phyloP scores from a whole-genome alignment of 495 filamentous ascomycete species.

The Filosporella fistucella region DNA sequence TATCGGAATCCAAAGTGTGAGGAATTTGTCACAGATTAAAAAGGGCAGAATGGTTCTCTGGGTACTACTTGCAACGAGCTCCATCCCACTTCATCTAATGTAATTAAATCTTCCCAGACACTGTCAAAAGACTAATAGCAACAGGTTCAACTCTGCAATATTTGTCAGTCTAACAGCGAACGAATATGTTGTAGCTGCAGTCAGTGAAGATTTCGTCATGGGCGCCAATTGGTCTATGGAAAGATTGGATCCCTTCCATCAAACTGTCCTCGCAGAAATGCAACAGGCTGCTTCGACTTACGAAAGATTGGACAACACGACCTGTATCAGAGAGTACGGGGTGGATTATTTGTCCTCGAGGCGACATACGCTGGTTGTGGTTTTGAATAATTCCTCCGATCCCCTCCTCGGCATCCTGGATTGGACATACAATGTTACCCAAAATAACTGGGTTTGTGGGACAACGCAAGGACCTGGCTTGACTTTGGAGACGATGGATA shows the following conservation, averaged over 20 bases:
- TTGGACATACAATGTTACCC: conserved; percentile 9
- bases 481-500: conserved; percentile 7
- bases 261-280: conserved; percentile 11
- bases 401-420: conserved; percentile 7
- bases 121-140: not conserved
- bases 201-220: conserved; percentile 29
- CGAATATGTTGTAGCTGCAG: conserved; percentile 33
- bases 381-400: conserved; percentile 2
- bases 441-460: conserved; percentile 12
- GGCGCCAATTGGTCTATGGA: conserved; percentile 18
- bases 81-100: conserved; percentile 28
- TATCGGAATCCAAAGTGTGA: conserved; percentile 35
- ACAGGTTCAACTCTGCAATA: conserved; percentile 28
- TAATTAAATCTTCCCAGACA: conserved; percentile 13
- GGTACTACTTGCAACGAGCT: conserved; percentile 23
- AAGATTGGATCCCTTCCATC: not conserved
- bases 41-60: conserved; percentile 23
- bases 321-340: conserved; percentile 32
- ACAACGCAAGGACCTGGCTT: conserved; percentile 6
- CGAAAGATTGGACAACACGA: conserved; percentile 24
- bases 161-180: conserved; percentile 28
- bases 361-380: conserved; percentile 20
- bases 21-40: conserved; percentile 28
- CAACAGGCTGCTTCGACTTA: conserved; percentile 12
- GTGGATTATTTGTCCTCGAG: conserved; percentile 22